Conservation (phyloP, 805 yeast genomes). For the Cyberlindnera meyerae region DNA sequence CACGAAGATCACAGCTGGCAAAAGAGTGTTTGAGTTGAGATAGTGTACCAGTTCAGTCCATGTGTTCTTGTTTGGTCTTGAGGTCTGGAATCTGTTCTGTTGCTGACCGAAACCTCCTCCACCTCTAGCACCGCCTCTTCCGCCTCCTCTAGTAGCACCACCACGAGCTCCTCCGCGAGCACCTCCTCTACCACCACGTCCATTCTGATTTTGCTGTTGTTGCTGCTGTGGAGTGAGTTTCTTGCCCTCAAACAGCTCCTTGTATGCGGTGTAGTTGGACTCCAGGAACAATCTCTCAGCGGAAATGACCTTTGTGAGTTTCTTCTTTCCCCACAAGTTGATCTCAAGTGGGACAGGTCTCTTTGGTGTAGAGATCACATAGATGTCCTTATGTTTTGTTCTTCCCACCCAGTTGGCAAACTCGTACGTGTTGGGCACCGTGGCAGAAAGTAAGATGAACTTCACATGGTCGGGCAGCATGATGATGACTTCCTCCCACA, state of each 20-base stretch:
- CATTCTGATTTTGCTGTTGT: conserved; percentile 2
- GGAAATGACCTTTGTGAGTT: conserved; percentile 68
- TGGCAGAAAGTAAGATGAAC: conserved; percentile 85
- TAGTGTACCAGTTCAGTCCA: conserved; percentile 73
- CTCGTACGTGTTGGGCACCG: conserved; percentile 97
- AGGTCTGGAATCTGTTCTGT: conserved; percentile 28
- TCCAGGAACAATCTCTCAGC: conserved; percentile 67
- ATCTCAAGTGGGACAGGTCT: conserved; percentile 96
- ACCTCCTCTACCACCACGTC: conserved; percentile 41
- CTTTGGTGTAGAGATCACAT: conserved; percentile 92
- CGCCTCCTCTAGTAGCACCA: too few species aligned
- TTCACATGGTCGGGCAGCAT: conserved; percentile 97
- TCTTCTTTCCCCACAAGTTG: conserved; percentile 74
- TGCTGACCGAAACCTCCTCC: conserved; percentile 28
- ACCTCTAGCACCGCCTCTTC: conserved; percentile 28
- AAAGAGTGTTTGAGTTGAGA: conserved; percentile 58
- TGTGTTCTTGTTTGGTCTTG: conserved; percentile 65
- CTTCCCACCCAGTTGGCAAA: conserved; percentile 99
- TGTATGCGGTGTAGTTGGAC: conserved; percentile 57
- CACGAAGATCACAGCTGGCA: conserved; percentile 91
- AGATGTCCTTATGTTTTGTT: conserved; percentile 91
- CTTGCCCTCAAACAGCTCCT: conserved; percentile 42
- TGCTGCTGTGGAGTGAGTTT: too few species aligned
- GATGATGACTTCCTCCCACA: conserved; percentile 98
- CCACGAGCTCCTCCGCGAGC: too few species aligned